These are phyloP conservation scores for Fusarium tuaranense DNA, from an alignment of 2,329 filamentous ascomycete genomes.

Conservation along the genomic window DNA sequence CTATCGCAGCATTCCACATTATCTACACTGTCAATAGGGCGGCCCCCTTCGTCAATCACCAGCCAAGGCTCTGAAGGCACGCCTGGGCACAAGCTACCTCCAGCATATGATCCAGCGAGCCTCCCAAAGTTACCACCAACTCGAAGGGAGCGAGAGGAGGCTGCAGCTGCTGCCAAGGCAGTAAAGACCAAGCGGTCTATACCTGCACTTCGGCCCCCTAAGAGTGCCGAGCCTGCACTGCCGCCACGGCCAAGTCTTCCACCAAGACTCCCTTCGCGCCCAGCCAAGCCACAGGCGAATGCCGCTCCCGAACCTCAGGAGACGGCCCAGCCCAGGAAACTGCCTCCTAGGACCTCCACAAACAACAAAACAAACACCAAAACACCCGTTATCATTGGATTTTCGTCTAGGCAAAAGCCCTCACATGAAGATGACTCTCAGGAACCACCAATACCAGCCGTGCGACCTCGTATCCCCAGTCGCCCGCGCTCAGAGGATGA, in stretches of 20 bases:
- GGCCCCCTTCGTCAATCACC: conserved; percentile 59
- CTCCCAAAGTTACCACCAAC: conserved; percentile 69
- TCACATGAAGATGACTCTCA: conserved; percentile 13
- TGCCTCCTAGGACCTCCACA: conserved; percentile 28
- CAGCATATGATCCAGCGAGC: conserved; percentile 66
- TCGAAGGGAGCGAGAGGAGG: conserved; percentile 63
- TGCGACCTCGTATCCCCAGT: conserved; percentile 32
- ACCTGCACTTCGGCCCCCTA: conserved; percentile 25
- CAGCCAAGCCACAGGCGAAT: conserved; percentile 47
- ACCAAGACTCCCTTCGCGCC: conserved; percentile 64
- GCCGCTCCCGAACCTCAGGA: conserved; percentile 18
- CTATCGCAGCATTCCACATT: conserved; percentile 65
- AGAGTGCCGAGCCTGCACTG: conserved; percentile 44
- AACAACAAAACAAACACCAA: conserved; percentile 20
- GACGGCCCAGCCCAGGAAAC: conserved; percentile 23
- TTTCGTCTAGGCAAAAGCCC: conserved; percentile 16
- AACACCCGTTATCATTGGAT: conserved; percentile 31
- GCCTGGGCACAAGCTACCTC: conserved; percentile 63
- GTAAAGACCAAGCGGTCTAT: conserved; percentile 29
- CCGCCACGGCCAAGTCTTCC: conserved; percentile 57
- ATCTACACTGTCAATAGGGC: conserved; percentile 64
- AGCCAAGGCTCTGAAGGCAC: conserved; percentile 59
- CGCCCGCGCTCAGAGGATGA: conserved; percentile 46
- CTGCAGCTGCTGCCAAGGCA: conserved; percentile 45
- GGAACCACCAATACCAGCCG: conserved; percentile 25